phyloP scores from a whole-genome alignment of 2,329 filamentous ascomycete species.

The Rugonectria rugulosa region DNA sequence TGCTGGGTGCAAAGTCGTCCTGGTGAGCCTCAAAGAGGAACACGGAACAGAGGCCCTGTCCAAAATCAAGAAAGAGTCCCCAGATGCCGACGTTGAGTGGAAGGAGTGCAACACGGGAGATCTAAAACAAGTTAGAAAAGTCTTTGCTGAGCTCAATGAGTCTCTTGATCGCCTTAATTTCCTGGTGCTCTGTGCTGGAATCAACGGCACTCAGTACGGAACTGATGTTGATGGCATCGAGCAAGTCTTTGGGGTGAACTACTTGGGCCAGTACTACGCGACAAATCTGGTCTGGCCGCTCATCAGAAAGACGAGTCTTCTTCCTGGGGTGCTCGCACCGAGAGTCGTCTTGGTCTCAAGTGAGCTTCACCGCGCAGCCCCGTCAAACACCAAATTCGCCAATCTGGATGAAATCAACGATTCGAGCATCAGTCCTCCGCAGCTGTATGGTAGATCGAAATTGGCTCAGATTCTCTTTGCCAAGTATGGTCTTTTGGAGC shows the following conservation, averaged over 20 bases:
- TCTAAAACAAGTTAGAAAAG: slow-evolving; percentile 5
- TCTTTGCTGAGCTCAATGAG: slow-evolving; percentile 47
- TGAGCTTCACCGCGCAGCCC: slow-evolving; percentile 50
- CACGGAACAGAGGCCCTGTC: slow-evolving; percentile 41
- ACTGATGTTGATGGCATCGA: slow-evolving; percentile 51
- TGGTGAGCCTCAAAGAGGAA: slow-evolving; percentile 46
- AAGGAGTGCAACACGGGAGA: slow-evolving; percentile 46
- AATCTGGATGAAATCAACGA: slow-evolving; percentile 54
- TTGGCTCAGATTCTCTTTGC: slow-evolving; percentile 51
- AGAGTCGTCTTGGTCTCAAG: slow-evolving; percentile 52
- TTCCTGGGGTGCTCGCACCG: slow-evolving; percentile 44
- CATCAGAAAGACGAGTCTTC: slow-evolving; percentile 49
- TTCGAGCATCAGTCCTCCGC: slow-evolving; percentile 39
- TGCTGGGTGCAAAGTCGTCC: slow-evolving; percentile 46
- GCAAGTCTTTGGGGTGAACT: slow-evolving; percentile 54
- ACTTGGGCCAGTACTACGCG: slow-evolving; percentile 53
- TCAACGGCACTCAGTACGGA: slow-evolving; percentile 51
- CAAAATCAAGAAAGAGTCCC: slow-evolving; percentile 36
- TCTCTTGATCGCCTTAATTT: slow-evolving; percentile 49
- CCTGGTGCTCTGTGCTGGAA: slow-evolving; percentile 52
- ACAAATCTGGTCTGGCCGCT: slow-evolving; percentile 52
- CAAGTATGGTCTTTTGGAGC: slow-evolving; percentile 50
- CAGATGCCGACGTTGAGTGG: slow-evolving; percentile 46
- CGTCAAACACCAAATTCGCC: slow-evolving; percentile 47
- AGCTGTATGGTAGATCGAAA: slow-evolving; percentile 52